These are phyloP conservation scores for Metschnikowia baotianmanensis DNA, from an alignment of 805 yeast genomes.

Conservation along the genomic window DNA sequence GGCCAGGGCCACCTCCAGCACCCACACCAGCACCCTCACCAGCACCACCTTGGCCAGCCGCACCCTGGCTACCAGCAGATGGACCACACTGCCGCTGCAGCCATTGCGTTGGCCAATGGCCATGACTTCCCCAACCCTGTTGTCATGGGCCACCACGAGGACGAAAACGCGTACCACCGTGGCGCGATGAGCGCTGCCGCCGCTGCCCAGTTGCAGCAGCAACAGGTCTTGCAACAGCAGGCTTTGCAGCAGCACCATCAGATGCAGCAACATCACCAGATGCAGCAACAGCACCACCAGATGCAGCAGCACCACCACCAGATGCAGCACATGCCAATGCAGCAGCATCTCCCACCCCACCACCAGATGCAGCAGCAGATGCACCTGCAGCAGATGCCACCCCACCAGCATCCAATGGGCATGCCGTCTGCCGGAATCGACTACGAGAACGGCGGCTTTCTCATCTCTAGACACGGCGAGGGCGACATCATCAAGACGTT, in stretches of 20 bases:
- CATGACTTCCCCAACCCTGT: slow-evolving; percentile 21
- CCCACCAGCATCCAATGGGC: slow-evolving; percentile 20
- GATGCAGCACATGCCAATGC: slow-evolving; percentile 20
- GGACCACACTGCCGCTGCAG: slow-evolving; percentile 25
- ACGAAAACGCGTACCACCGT: slow-evolving; percentile 19
- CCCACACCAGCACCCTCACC: slow-evolving; percentile 15
- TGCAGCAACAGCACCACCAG: slow-evolving; percentile 17
- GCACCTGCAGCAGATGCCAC: slow-evolving; percentile 22
- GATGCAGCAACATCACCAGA: slow-evolving; percentile 19
- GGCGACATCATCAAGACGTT: slow-evolving; percentile 25
- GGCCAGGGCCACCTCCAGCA: slow-evolving; percentile 14
- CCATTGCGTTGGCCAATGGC: slow-evolving; percentile 21
- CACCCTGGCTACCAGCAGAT: slow-evolving; percentile 20
- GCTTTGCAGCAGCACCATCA: slow-evolving; percentile 19
- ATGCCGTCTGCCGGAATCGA: slow-evolving; percentile 20
- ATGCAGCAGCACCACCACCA: slow-evolving; percentile 12
- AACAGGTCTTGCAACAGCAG: slow-evolving; percentile 19
- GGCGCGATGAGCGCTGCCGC: slow-evolving; percentile 19
- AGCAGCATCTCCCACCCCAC: slow-evolving; percentile 18
- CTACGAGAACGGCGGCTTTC: slow-evolving; percentile 21
- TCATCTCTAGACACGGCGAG: slow-evolving; percentile 21
- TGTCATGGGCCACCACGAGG: slow-evolving; percentile 22
- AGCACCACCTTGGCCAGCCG: slow-evolving; percentile 18
- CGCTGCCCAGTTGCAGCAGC: slow-evolving; percentile 20
- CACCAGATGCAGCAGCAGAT: slow-evolving; percentile 21